Conservation (phyloP, 306 rosid genomes). For the Quercus rubra region DNA sequence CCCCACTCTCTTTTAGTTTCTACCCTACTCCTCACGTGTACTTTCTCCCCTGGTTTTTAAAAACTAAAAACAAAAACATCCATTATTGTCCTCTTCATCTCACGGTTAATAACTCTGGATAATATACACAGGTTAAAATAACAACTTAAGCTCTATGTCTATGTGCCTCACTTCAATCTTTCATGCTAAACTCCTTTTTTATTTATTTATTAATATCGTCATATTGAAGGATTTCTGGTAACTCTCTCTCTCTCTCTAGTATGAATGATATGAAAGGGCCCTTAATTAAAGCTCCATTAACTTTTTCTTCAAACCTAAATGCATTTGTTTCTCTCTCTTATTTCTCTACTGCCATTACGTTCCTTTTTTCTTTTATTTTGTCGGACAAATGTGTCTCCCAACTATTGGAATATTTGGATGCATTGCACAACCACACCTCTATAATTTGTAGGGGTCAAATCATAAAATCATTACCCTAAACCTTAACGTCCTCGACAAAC, state of each 20-base stretch:
- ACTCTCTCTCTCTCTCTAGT: background rate
- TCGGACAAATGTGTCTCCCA: background rate
- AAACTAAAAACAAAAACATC: no score
- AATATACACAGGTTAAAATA: no score
- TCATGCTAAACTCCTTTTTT: no score
- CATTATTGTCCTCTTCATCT: no score
- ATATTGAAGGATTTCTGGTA: no score
- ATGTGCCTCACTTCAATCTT: no score
- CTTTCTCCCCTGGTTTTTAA: background rate
- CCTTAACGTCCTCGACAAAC: background rate
- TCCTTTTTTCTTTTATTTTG: background rate
- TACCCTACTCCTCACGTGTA: background rate
- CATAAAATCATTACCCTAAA: background rate
- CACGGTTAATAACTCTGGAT: no score
- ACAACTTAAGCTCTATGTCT: no score
- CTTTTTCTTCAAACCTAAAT: background rate
- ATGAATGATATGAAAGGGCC: background rate
- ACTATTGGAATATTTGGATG: background rate
- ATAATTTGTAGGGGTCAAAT: no score
- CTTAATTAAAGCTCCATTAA: background rate
- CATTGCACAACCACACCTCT: no score
- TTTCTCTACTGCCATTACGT: slow-evolving; percentile 14
- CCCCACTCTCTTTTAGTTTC: background rate
- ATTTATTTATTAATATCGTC: no score
- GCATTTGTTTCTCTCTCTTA: background rate